Evolutionary conservation across 768 basidiomycete genomes (phyloP).

Genomic region (Podaxis sp.): DNA sequence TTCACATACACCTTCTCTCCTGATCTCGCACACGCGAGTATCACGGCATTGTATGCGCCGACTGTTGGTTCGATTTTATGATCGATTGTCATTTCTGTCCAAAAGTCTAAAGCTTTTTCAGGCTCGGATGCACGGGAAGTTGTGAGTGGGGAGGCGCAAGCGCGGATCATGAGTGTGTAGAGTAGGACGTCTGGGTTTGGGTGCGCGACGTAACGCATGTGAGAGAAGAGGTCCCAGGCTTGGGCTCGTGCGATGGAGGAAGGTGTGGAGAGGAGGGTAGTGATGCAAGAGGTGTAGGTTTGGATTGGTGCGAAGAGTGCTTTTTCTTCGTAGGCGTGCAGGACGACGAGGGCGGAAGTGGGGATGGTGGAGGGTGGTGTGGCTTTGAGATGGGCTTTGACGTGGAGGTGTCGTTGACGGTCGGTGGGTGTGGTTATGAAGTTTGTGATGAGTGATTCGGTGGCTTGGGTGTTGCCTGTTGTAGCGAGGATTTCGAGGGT

Average conservation of each 20-base stretch:
- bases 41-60: conserved; percentile 77
- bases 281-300: conserved; percentile 72
- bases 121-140: conserved; percentile 62
- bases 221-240: conserved; percentile 92
- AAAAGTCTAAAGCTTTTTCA: conserved; percentile 90
- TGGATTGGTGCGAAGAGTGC: conserved; percentile 64
- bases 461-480: conserved; percentile 39
- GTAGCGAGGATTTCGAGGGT: conserved; percentile 50
- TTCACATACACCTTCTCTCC: conserved; percentile 63
- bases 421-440: conserved; percentile 31
- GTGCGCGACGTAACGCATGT: conserved; percentile 96
- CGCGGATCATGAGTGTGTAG: conserved; percentile 85
- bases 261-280: conserved; percentile 48
- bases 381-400: conserved; percentile 62
- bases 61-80: conserved; percentile 58
- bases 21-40: conserved; percentile 73
- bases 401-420: conserved; percentile 65
- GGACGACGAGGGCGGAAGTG: conserved; percentile 56
- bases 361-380: conserved; percentile 50
- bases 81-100: conserved; percentile 88
- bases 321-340: conserved; percentile 71
- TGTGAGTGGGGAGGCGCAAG: conserved; percentile 62
- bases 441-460: conserved; percentile 35
- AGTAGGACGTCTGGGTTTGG: conserved; percentile 68
- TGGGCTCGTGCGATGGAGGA: conserved; percentile 61